phyloP scores from a whole-genome alignment of 1,284 basidiomycete species.

The Exobasidium rhododendri region DNA sequence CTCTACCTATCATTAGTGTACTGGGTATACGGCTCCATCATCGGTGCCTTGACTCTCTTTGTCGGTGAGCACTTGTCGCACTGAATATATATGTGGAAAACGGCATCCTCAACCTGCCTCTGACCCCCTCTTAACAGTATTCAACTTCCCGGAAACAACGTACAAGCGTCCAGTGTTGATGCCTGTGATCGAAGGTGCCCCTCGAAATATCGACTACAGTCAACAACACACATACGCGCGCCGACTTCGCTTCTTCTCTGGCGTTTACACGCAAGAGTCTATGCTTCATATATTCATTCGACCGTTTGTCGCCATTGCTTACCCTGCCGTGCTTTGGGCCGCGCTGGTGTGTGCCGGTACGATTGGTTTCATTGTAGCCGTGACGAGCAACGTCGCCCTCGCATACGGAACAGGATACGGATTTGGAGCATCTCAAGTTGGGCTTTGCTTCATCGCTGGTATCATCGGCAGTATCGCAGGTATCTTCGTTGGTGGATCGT shows the following conservation, averaged over 20 bases:
- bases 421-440: slow-evolving; percentile 13
- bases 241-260: slow-evolving; percentile 11
- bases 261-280: slow-evolving; percentile 16
- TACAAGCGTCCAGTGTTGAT: slow-evolving; percentile 14
- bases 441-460: slow-evolving; percentile 13
- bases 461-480: slow-evolving; percentile 16
- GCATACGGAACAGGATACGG: slow-evolving; percentile 17
- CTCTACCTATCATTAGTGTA: slow-evolving; percentile 14
- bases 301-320: slow-evolving; percentile 14
- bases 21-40: slow-evolving; percentile 17
- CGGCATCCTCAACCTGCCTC: too few species aligned
- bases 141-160: slow-evolving; percentile 22
- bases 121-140: slow-evolving; percentile 9
- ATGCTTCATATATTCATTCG: slow-evolving; percentile 14
- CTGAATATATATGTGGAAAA: not conserved
- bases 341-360: slow-evolving; percentile 16
- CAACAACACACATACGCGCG: slow-evolving; percentile 1
- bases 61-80: slow-evolving; percentile 9
- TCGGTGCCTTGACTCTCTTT: slow-evolving; percentile 16
- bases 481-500: slow-evolving; percentile 12
- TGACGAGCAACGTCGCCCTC: slow-evolving; percentile 19
- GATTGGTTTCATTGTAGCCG: slow-evolving; percentile 21
- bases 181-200: slow-evolving; percentile 4
- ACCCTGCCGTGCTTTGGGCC: slow-evolving; percentile 22
- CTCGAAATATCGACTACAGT: slow-evolving; percentile 15